Conservation (phyloP, 352 stramenopile species). For the Phytophthora colocasiae region DNA sequence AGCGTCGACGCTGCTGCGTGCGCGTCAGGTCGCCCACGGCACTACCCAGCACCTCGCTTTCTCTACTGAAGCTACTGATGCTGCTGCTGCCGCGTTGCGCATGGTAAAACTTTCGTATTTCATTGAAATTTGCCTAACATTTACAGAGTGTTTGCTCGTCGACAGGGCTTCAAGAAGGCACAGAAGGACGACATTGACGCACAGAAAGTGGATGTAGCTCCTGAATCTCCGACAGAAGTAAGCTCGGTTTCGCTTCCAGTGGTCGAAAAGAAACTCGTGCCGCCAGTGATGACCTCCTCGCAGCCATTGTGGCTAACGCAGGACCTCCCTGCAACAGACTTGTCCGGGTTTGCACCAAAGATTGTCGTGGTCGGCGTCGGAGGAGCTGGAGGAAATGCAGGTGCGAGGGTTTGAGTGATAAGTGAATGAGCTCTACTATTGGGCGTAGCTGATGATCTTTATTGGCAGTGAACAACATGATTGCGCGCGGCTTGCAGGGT, state of each 20-base stretch:
- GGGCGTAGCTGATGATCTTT: constrained; percentile 2
- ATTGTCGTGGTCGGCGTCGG: constrained; percentile 90
- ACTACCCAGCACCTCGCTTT: constrained; percentile 39
- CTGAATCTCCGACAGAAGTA: constrained; percentile 13
- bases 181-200: constrained; percentile 43
- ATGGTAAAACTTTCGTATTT: constrained; percentile 46
- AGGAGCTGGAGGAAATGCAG: constrained; percentile 89
- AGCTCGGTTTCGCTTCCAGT: constrained; percentile 5
- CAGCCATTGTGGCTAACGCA: constrained; percentile 83
- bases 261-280: constrained; percentile 45
- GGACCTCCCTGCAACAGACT: constrained; percentile 61
- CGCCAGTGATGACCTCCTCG: constrained; percentile 55
- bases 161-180: constrained; percentile 65
- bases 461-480: constrained; percentile 89
- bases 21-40: constrained; percentile 14
- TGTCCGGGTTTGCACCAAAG: constrained; percentile 83
- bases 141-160: constrained; percentile 26
- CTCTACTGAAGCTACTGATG: constrained; percentile 76
- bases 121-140: neutral
- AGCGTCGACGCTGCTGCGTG: constrained; percentile 44
- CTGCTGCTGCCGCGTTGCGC: constrained; percentile 69
- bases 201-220: constrained; percentile 5
- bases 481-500: constrained; percentile 79
- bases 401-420: constrained; percentile 27
- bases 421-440: neutral